Evolutionary conservation across 1,139 yeast genomes (phyloP).

Genomic region (Arxiozyma bovina): DNA sequence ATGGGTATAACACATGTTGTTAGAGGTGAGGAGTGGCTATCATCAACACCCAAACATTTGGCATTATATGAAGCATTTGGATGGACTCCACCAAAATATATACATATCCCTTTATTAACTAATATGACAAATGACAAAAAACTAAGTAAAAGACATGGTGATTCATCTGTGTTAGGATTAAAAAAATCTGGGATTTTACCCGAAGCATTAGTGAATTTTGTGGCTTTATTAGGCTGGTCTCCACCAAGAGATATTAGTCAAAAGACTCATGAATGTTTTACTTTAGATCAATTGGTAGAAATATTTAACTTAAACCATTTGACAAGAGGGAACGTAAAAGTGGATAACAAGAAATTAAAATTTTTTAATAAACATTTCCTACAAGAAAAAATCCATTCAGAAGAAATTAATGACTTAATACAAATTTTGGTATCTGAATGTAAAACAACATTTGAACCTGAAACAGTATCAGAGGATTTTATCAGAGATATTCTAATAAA

Average conservation of each 20-base stretch:
- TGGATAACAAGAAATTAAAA: conserved; percentile 63
- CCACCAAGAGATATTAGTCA: conserved; percentile 53
- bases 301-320: conserved; percentile 50
- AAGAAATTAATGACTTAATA: conserved; percentile 32
- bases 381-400: conserved; percentile 33
- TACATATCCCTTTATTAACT: conserved; percentile 86
- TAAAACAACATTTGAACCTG: conserved; percentile 11
- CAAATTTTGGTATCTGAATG: conserved; percentile 28
- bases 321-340: conserved; percentile 91
- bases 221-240: conserved; percentile 91
- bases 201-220: conserved; percentile 79
- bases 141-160: conserved; percentile 78
- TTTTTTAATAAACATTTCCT: conserved; percentile 70
- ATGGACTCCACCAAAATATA: conserved; percentile 71
- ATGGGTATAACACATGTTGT: conserved; percentile 92
- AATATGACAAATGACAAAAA: conserved; percentile 71
- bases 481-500: conserved; percentile 19
- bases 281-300: conserved; percentile 44
- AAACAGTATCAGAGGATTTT: conserved; percentile 11
- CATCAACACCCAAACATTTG: conserved; percentile 90
- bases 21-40: conserved; percentile 96
- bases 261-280: conserved; percentile 53
- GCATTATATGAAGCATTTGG: conserved; percentile 81
- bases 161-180: conserved; percentile 57
- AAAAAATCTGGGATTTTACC: conserved; percentile 62